Percentiles rank a stretch among this genome's conserved stretches.
Evolutionary conservation across 768 basidiomycete genomes (phyloP).

Genomic region (Boletus fagicola): DNA sequence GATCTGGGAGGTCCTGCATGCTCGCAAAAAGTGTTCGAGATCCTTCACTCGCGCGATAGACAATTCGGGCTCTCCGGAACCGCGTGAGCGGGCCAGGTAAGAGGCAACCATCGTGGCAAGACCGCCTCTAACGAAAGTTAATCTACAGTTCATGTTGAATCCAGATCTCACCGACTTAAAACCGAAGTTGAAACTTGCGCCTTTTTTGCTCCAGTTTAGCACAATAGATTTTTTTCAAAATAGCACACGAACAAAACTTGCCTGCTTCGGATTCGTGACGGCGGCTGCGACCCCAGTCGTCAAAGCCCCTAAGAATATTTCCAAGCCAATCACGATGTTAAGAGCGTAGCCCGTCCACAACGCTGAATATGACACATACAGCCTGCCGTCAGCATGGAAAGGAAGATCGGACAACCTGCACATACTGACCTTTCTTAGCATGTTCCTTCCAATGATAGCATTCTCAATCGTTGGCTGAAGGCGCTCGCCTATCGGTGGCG

Average conservation of each 20-base stretch:
- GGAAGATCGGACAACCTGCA: background rate
- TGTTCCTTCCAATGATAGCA: slow-evolving; percentile 46
- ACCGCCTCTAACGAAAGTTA: slow-evolving; percentile 44
- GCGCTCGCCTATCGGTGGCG: slow-evolving; percentile 50
- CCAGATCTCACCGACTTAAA: slow-evolving; percentile 32
- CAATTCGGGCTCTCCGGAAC: slow-evolving; percentile 69
- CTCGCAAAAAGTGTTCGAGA: slow-evolving; percentile 65
- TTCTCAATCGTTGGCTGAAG: slow-evolving; percentile 50
- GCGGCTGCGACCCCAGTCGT: slow-evolving; percentile 63
- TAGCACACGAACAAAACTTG: slow-evolving; percentile 16
- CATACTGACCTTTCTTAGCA: slow-evolving; percentile 40
- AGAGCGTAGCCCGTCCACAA: slow-evolving; percentile 32
- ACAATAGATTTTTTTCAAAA: too few relatives aligned
- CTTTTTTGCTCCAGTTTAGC: slow-evolving; percentile 20
- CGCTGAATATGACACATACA: slow-evolving; percentile 23
- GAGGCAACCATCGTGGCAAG: slow-evolving; percentile 66
- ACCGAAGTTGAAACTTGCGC: slow-evolving; percentile 39
- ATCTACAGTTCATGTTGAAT: background rate
- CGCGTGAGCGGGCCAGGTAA: slow-evolving; percentile 67
- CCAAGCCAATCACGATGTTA: slow-evolving; percentile 55
- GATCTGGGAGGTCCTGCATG: slow-evolving; percentile 53
- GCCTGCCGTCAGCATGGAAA: slow-evolving; percentile 12
- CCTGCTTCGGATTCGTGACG: slow-evolving; percentile 41
- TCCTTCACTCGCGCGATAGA: slow-evolving; percentile 56
- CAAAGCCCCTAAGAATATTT: slow-evolving; percentile 62